These are phyloP conservation scores for Diutina sp. DNA, from an alignment of 1,139 yeast species.

Conservation along the genomic window DNA sequence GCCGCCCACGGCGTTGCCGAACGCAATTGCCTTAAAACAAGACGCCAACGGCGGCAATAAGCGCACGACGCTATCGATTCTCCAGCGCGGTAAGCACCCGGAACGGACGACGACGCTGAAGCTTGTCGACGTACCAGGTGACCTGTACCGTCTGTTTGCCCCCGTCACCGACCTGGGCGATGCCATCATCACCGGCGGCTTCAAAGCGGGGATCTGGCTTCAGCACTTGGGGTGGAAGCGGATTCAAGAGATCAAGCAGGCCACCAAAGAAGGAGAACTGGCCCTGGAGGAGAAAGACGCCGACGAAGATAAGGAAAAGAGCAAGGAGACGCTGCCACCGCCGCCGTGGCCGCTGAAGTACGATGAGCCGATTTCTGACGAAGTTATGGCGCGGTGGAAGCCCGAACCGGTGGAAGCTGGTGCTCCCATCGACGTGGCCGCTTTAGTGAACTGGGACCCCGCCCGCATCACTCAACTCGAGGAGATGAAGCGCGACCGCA, in stretches of 20 bases:
- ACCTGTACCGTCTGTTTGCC: slow-evolving; percentile 46
- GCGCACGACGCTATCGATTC: not conserved
- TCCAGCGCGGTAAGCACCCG: not conserved
- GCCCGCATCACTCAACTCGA: slow-evolving; percentile 17
- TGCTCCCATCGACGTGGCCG: slow-evolving; percentile 22
- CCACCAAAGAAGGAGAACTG: slow-evolving; percentile 6
- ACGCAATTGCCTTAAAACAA: not conserved
- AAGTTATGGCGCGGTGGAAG: not conserved
- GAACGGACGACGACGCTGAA: not conserved
- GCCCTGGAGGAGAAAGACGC: slow-evolving; percentile 1
- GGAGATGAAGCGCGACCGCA: slow-evolving; percentile 15
- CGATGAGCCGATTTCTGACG: not conserved
- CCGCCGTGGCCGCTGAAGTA: not conserved
- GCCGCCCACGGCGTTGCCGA: slow-evolving; percentile 10
- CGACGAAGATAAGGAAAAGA: slow-evolving; percentile 3
- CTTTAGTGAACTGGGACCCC: slow-evolving; percentile 43
- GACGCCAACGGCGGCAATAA: not conserved
- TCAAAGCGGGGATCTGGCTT: slow-evolving; percentile 66
- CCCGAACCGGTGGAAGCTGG: not conserved
- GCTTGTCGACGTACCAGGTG: not conserved
- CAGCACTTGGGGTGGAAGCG: slow-evolving; percentile 55
- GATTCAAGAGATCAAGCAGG: slow-evolving; percentile 20
- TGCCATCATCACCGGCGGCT: slow-evolving; percentile 48
- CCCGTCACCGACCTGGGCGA: slow-evolving; percentile 65
- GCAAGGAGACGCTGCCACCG: not conserved